Conservation (phyloP, 331 rosid species). For the Phaseolus coccineus region DNA sequence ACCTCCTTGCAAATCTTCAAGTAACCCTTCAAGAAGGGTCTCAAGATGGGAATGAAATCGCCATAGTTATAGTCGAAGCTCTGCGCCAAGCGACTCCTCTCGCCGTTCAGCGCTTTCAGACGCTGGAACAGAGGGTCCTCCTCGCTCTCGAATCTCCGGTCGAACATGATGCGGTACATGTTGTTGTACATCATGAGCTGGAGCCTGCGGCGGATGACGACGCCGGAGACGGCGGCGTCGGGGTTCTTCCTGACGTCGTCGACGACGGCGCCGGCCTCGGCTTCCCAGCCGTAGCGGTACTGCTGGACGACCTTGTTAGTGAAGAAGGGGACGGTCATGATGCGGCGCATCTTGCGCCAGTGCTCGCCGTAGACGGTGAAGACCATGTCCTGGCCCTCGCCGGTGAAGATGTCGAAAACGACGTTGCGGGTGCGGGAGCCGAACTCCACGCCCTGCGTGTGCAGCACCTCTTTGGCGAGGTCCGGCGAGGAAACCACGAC, state of each 20-base stretch:
- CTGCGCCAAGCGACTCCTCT: conserved; percentile 84
- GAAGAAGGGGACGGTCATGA: conserved; percentile 92
- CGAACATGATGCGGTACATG: conserved; percentile 89
- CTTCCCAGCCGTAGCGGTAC: conserved; percentile 75
- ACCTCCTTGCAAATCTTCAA: conserved; percentile 83
- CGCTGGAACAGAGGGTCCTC: conserved; percentile 71
- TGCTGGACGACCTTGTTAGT: conserved; percentile 92
- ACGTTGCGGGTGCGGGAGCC: conserved; percentile 89
- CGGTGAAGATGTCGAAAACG: conserved; percentile 88
- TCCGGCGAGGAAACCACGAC: conserved; percentile 85
- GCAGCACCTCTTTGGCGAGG: conserved; percentile 82
- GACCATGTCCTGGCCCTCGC: conserved; percentile 90
- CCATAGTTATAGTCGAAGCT: conserved; percentile 91
- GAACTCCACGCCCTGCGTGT: conserved; percentile 89
- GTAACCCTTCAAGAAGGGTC: conserved; percentile 82
- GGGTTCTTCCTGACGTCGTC: conserved; percentile 65
- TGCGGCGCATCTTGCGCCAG: conserved; percentile 89
- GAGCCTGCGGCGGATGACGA: conserved; percentile 62
- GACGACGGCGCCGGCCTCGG: conserved; percentile 70
- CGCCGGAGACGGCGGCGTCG: conserved; percentile 56
- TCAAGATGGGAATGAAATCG: conserved; percentile 80
- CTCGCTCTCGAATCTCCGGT: conserved; percentile 74
- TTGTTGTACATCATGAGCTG: conserved; percentile 93
- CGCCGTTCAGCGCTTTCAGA: conserved; percentile 71
- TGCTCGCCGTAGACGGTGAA: conserved; percentile 95